These are phyloP conservation scores for Xylariaceae sp. DNA, from an alignment of 2,329 filamentous ascomycete species.

Conservation along the genomic window DNA sequence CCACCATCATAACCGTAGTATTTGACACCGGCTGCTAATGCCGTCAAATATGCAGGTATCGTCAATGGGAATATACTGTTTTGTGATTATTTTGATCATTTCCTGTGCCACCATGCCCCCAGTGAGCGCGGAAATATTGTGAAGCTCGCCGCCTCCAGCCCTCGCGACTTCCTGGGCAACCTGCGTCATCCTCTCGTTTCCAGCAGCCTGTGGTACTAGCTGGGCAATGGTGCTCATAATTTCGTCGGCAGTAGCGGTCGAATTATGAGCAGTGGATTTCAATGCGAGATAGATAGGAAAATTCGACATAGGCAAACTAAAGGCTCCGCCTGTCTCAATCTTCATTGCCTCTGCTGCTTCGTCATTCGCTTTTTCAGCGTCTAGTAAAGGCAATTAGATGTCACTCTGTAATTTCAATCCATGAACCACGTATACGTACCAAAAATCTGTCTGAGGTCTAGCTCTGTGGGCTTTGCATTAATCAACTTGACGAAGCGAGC, in stretches of 20 bases:
- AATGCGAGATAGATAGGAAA: conserved; percentile 74
- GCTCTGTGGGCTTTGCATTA: conserved; percentile 55
- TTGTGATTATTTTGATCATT: conserved; percentile 85
- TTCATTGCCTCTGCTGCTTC: conserved; percentile 54
- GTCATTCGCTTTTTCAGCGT: conserved; percentile 60
- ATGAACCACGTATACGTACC: conserved; percentile 50
- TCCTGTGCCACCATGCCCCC: conserved; percentile 97
- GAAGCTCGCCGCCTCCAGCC: conserved; percentile 82
- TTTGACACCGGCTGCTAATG: conserved; percentile 66
- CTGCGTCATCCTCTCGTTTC: conserved; percentile 57
- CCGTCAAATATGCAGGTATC: conserved; percentile 76
- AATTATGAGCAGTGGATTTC: conserved; percentile 55
- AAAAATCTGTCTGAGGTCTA: conserved; percentile 58
- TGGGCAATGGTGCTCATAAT: conserved; percentile 57
- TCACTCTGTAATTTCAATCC: conserved; percentile 17
- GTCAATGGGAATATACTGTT: conserved; percentile 74
- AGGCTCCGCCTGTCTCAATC: conserved; percentile 39
- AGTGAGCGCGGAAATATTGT: conserved; percentile 86
- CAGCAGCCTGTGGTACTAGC: conserved; percentile 53
- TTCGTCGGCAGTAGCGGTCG: conserved; percentile 54
- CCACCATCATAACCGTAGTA: conserved; percentile 56
- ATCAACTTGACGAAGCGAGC: conserved; percentile 92
- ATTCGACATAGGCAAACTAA: conserved; percentile 61
- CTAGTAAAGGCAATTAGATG: conserved; percentile 46
- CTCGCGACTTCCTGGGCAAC: conserved; percentile 73